phyloP scores from a whole-genome alignment of 164 flowering plant species.

The grape (Vitis vinifera) region ASM3070453v1 NC_081818.1:27114001-27114500 shows the following conservation, averaged over 20 bases:
- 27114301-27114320: conserved; percentile 91
- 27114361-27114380: conserved; percentile 62
- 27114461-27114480: no score
- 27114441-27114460: conserved; percentile 9
- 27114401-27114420: conserved; percentile 84
- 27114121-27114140: conserved; percentile 89
- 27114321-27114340: conserved; percentile 94
- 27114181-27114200: conserved; percentile 2
- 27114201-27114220: neutral
- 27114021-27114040: conserved; percentile 92
- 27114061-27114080: conserved; percentile 68
- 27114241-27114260: neutral
- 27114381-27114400: conserved; percentile 87
- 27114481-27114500: no score
- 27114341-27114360: conserved; percentile 85
- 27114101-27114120: conserved; percentile 80
- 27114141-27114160: conserved; percentile 82
- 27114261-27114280: neutral
- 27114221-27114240: neutral
- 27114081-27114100: conserved; percentile 70
- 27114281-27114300: neutral
- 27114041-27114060: conserved; percentile 74
- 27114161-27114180: conserved; percentile 94
- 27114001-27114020: conserved; percentile 90
- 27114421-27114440: conserved; percentile 88